Percentiles rank a stretch among this genome's conserved stretches.
Evolutionary conservation across 768 basidiomycete species (phyloP).

Genomic region (Suillus clintonianus): DNA sequence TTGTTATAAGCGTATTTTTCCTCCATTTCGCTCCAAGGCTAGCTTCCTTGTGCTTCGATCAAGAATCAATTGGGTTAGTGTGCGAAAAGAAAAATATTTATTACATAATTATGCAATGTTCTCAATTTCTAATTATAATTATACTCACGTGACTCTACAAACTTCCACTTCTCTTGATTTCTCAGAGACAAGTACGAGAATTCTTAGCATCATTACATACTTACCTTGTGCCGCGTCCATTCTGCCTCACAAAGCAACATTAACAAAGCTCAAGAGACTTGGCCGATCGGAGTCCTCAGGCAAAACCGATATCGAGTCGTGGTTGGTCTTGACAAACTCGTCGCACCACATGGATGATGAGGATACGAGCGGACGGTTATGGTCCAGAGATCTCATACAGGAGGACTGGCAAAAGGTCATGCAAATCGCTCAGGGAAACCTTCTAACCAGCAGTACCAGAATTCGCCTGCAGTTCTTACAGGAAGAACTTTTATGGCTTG

Average conservation of each 20-base stretch:
- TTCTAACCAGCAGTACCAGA: constrained; percentile 58
- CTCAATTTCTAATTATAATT: neutral
- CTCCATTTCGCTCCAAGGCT: constrained; percentile 6
- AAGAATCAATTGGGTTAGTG: constrained; percentile 10
- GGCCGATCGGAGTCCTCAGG: constrained; percentile 29
- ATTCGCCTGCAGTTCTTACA: constrained; percentile 57
- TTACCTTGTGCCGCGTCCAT: constrained; percentile 19
- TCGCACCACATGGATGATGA: constrained; percentile 34
- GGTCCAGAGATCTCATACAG: constrained; percentile 57
- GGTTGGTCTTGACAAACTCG: constrained; percentile 54
- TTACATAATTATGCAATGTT: neutral
- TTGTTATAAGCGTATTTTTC: constrained; percentile 11
- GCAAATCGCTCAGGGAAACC: constrained; percentile 49
- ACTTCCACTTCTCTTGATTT: neutral
- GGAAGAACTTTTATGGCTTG: constrained; percentile 61
- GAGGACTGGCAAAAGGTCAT: constrained; percentile 58
- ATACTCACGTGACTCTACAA: neutral
- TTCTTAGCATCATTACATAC: neutral
- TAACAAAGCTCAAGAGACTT: constrained; percentile 56
- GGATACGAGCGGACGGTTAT: constrained; percentile 28
- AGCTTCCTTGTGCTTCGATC: constrained; percentile 9
- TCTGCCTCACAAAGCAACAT: constrained; percentile 36
- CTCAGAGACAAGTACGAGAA: neutral
- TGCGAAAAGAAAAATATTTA: constrained; percentile 7
- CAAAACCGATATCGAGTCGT: constrained; percentile 61